Evolutionary conservation across 2,329 filamentous ascomycete genomes (phyloP).

Genomic region (Penicillium olsonii): DNA sequence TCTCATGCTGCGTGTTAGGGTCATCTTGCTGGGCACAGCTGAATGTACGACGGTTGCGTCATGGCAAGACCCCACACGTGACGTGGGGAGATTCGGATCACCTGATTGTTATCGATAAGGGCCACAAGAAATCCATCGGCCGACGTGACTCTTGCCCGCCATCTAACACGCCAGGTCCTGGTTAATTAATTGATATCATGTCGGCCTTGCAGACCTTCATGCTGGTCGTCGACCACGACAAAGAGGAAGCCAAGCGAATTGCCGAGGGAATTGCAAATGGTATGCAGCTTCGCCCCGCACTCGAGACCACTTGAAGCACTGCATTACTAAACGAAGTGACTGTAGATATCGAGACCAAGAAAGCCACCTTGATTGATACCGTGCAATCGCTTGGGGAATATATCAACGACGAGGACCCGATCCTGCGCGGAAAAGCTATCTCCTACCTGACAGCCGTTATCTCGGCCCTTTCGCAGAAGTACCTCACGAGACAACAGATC

Average conservation of each 20-base stretch:
- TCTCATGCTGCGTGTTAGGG: slow-evolving; percentile 20
- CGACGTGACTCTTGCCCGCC: slow-evolving; percentile 13
- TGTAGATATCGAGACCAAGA: slow-evolving; percentile 59
- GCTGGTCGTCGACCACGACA: slow-evolving; percentile 50
- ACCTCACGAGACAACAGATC: slow-evolving; percentile 62
- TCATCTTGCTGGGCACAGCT: too few relatives aligned
- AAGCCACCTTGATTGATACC: slow-evolving; percentile 62
- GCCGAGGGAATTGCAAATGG: slow-evolving; percentile 48
- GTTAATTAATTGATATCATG: slow-evolving; percentile 37
- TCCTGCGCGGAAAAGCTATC: slow-evolving; percentile 60
- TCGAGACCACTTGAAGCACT: slow-evolving; percentile 5
- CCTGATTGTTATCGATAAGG: slow-evolving; percentile 39
- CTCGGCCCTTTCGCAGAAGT: slow-evolving; percentile 53
- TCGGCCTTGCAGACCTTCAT: slow-evolving; percentile 52
- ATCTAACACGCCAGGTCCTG: slow-evolving; percentile 12
- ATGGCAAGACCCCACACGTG: slow-evolving; percentile 30
- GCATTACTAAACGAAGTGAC: slow-evolving; percentile 12
- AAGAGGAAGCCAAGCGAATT: slow-evolving; percentile 47
- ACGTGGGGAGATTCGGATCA: slow-evolving; percentile 21
- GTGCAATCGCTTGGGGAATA: slow-evolving; percentile 67
- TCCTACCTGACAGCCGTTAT: slow-evolving; percentile 48
- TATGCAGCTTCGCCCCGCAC: slow-evolving; percentile 25
- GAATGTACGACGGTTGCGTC: slow-evolving; percentile 5
- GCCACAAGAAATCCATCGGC: slow-evolving; percentile 28
- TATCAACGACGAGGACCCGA: slow-evolving; percentile 65